Conservation (phyloP, 768 basidiomycete species). For the Hericium alpestre region DNA sequence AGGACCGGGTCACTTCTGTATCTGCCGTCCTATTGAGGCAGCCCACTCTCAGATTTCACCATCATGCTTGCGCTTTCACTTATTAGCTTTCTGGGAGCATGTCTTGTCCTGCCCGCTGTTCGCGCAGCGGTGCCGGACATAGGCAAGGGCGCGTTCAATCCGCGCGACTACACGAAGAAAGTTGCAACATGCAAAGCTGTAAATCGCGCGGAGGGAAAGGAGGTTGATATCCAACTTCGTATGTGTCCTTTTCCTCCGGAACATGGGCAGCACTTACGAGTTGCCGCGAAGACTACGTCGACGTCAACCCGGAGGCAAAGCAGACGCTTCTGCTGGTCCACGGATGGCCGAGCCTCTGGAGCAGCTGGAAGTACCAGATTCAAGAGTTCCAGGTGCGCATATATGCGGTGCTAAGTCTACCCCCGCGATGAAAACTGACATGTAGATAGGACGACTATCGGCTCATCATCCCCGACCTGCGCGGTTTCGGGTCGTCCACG, state of each 20-base stretch:
- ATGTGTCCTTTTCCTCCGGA: not conserved
- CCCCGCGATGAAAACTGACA: not conserved
- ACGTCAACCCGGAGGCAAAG: slow-evolving; percentile 45
- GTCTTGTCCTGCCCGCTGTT: not conserved
- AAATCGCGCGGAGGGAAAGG: slow-evolving; percentile 7
- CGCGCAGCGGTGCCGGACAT: not conserved
- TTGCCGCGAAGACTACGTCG: slow-evolving; percentile 31
- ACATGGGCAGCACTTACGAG: not conserved
- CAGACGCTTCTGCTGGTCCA: slow-evolving; percentile 58
- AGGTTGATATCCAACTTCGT: slow-evolving; percentile 8
- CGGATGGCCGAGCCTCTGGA: slow-evolving; percentile 75
- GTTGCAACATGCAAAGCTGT: slow-evolving; percentile 5
- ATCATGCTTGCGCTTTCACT: too few relatives aligned
- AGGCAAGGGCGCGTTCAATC: slow-evolving; percentile 2
- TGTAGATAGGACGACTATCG: slow-evolving; percentile 42
- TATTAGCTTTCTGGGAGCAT: too few relatives aligned
- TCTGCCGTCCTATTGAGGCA: too few relatives aligned
- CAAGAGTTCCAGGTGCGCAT: slow-evolving; percentile 44
- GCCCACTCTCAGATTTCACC: too few relatives aligned
- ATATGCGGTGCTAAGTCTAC: not conserved
- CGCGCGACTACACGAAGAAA: slow-evolving; percentile 8
- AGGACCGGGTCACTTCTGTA: too few relatives aligned
- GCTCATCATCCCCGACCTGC: slow-evolving; percentile 50
- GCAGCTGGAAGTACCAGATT: slow-evolving; percentile 64
- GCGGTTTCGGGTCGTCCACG: slow-evolving; percentile 61